A percentile compares a stretch with the other conserved stretches of the same genome.
phyloP scores from a whole-genome alignment of 306 rosid species.

The Cucurbita pepo region DNA sequence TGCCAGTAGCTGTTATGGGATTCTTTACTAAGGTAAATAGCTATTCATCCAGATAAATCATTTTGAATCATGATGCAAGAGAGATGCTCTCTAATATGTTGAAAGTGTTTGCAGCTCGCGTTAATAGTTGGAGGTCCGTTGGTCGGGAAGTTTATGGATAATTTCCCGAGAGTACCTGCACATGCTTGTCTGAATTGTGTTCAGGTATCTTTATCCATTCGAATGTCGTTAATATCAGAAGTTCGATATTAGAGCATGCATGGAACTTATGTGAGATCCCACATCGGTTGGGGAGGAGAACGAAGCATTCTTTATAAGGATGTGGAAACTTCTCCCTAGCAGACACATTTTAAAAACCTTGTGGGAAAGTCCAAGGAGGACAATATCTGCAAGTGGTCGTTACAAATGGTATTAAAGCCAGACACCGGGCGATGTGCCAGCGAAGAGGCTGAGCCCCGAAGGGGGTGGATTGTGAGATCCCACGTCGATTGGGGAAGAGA shows the following conservation, averaged over 20 bases:
- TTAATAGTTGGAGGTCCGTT: conserved; percentile 78
- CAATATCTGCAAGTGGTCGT: no score
- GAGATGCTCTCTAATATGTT: conserved; percentile 5
- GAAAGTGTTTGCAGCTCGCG: conserved; percentile 23
- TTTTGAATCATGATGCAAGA: not conserved
- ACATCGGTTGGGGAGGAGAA: no score
- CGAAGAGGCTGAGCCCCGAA: no score
- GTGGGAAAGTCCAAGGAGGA: no score
- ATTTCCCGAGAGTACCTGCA: conserved; percentile 60
- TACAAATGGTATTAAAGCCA: no score
- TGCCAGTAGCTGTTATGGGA: conserved; percentile 86
- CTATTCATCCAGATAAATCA: not conserved
- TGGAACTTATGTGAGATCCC: not conserved
- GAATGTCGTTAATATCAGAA: not conserved
- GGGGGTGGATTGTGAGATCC: no score
- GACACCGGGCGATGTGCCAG: no score
- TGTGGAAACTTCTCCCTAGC: no score
- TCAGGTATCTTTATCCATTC: conserved; percentile 41
- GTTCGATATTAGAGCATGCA: not conserved
- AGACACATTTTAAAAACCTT: no score
- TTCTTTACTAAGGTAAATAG: conserved; percentile 64
- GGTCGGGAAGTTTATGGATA: conserved; percentile 76
- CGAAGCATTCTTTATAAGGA: no score
- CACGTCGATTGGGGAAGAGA: no score
- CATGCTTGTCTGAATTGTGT: conserved; percentile 50